A percentile compares a stretch with the other conserved stretches of the same genome.
phyloP scores from a whole-genome alignment of 768 basidiomycete genomes.

The Tephrocybe sp. region DNA sequence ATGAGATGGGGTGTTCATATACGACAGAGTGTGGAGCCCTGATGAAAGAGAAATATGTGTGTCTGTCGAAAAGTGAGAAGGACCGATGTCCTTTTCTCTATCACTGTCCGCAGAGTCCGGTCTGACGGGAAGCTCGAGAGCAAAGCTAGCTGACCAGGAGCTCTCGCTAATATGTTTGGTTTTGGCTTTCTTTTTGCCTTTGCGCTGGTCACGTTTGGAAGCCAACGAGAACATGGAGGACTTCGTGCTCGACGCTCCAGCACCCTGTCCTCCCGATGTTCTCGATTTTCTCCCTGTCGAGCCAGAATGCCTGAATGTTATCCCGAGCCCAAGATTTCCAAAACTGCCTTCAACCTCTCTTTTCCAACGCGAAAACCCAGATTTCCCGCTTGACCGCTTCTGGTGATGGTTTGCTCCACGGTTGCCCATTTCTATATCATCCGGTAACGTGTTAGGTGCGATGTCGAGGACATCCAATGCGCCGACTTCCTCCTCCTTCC shows the following conservation, averaged over 20 bases:
- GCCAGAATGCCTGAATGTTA: slow-evolving; percentile 43
- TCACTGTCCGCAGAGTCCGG: slow-evolving; percentile 25
- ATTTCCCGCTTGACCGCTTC: slow-evolving; percentile 30
- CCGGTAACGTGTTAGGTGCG: slow-evolving; percentile 13
- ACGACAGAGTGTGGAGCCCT: slow-evolving; percentile 23
- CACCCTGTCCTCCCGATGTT: slow-evolving; percentile 12
- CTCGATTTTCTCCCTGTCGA: slow-evolving; percentile 19
- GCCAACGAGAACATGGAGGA: slow-evolving; percentile 27
- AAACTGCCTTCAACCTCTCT: slow-evolving; percentile 36
- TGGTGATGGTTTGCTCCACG: slow-evolving; percentile 8
- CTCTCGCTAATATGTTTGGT: slow-evolving; percentile 24
- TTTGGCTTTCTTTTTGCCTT: slow-evolving; percentile 36
- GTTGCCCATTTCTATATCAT: slow-evolving; percentile 14
- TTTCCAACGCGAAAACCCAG: slow-evolving; percentile 46
- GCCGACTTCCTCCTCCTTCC: slow-evolving; percentile 19
- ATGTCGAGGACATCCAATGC: slow-evolving; percentile 19
- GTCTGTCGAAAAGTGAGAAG: slow-evolving; percentile 7
- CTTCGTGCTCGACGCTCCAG: slow-evolving; percentile 21
- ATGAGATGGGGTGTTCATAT: slow-evolving; percentile 23
- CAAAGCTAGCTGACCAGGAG: slow-evolving; percentile 35
- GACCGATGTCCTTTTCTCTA: slow-evolving; percentile 20
- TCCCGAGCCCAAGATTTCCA: slow-evolving; percentile 33
- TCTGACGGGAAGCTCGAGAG: slow-evolving; percentile 33
- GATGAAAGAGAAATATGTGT: slow-evolving; percentile 9
- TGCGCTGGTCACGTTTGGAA: slow-evolving; percentile 27